Conservation (phyloP, 2,329 filamentous ascomycete species). For the Aspergillus sp. region DNA sequence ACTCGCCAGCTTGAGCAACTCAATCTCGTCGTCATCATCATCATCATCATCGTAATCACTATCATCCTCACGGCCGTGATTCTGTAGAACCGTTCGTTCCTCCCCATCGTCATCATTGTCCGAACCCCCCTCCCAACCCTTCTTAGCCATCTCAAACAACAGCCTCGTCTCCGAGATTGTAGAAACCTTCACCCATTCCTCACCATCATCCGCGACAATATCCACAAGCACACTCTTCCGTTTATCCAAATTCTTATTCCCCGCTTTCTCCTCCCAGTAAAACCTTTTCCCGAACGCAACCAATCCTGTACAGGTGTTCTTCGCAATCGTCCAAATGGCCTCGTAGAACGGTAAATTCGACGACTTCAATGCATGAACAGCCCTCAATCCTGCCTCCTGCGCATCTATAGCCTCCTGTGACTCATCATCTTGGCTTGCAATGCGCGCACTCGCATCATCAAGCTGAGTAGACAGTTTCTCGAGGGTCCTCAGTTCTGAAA, state of each 20-base stretch:
- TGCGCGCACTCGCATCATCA: conserved; percentile 12
- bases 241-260: conserved; percentile 36
- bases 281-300: conserved; percentile 59
- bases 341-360: conserved; percentile 67
- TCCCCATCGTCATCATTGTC: conserved; percentile 44
- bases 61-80: conserved; percentile 35
- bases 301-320: conserved; percentile 53
- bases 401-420: not conserved
- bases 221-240: conserved; percentile 61
- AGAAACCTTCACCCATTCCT: conserved; percentile 68
- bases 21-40: conserved; percentile 57
- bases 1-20: conserved; percentile 60
- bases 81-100: conserved; percentile 27
- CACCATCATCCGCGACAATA: conserved; percentile 62
- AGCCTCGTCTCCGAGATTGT: conserved; percentile 64
- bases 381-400: conserved; percentile 29
- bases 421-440: not conserved
- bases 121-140: conserved; percentile 59
- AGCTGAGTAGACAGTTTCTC: conserved; percentile 41
- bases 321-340: conserved; percentile 63
- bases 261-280: conserved; percentile 45
- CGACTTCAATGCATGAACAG: conserved; percentile 59
- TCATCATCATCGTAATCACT: conserved; percentile 43
- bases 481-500: conserved; percentile 50
- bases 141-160: conserved; percentile 67